Evolutionary conservation across 73 alveolate genomes (phyloP).

Genomic region (Paramecium primaurelia): DNA sequence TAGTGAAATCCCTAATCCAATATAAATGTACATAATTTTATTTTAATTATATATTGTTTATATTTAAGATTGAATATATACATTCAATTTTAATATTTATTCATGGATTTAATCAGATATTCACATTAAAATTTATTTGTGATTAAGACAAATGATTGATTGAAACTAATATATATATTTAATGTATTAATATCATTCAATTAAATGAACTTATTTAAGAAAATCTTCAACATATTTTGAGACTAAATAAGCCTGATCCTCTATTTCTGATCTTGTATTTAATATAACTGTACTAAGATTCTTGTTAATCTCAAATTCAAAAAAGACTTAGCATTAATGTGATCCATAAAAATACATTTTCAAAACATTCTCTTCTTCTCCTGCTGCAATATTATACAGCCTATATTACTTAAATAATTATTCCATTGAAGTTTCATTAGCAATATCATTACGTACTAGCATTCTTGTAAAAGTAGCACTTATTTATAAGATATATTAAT

Average conservation of each 20-base stretch:
- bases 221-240: conserved; percentile 50
- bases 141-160: not conserved
- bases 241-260: conserved; percentile 4
- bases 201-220: not conserved
- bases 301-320: conserved; percentile 26
- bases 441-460: conserved; percentile 9
- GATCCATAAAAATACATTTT: conserved; percentile 52
- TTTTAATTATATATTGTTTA: not conserved
- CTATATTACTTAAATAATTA: conserved; percentile 42
- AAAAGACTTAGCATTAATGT: not conserved
- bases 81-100: not conserved
- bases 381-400: conserved; percentile 55
- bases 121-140: not conserved
- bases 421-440: conserved; percentile 42
- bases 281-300: conserved; percentile 11
- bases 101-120: not conserved
- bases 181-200: not conserved
- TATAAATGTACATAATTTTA: not conserved
- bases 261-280: conserved; percentile 37
- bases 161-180: not conserved
- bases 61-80: not conserved
- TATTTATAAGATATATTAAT: not conserved
- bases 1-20: not conserved
- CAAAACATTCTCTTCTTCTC: conserved; percentile 56
- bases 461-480: conserved; percentile 52